Evolutionary conservation across 2,329 filamentous ascomycete genomes (phyloP), one percentile per base, ranked within the genome.

Genomic region (Endothia cerciana): DNA sequence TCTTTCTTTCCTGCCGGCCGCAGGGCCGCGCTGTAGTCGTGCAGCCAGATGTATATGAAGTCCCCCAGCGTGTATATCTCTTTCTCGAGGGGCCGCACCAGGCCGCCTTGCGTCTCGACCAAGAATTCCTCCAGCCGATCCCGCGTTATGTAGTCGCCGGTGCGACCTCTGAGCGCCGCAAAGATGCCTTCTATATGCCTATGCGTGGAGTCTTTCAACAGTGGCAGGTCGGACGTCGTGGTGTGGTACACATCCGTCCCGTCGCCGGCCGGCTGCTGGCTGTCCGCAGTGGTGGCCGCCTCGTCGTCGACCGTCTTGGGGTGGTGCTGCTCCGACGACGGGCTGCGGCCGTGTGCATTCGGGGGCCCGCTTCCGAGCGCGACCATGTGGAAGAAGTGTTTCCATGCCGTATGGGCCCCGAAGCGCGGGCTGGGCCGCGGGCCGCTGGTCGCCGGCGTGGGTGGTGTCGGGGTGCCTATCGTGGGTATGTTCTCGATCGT

Each of bases 1-100:
- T 93, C 89, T 65, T 86, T 82, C 69, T 78, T 73, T 38, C 79
- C 71, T 28, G 78, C 74, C n/a, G 82, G 80, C 69, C 73, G 77
- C 25, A 78, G 71, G 4, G 84, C 83, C 40, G 81, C 75, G 38
- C 77, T 77, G 59, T 80, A 82, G 7, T 74, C 70, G 51, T 77
- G 74, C 70, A 77, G 78, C 82, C 82, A 85, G 25, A 78, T 73
- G 69, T 79, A 82, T 30, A 85, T 77, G 66, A 88, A 88, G 43
- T 85, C 79, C 51, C 80, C 78, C 19, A 81, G 76, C 3, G 70
- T 75, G 72, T 85, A 87, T 2, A 71, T 71, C 4, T 83, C 78
- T 51, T 79, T 76, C 19, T 76, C 71, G n/a, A 74, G 69, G 19
- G 74, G 72, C 15, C 73, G 69, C 4, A 78, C 70, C 5, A 71